phyloP scores from a whole-genome alignment of 225 moss, liverwort and hornwort species.

The Pseudoscleropodium purum region DNA sequence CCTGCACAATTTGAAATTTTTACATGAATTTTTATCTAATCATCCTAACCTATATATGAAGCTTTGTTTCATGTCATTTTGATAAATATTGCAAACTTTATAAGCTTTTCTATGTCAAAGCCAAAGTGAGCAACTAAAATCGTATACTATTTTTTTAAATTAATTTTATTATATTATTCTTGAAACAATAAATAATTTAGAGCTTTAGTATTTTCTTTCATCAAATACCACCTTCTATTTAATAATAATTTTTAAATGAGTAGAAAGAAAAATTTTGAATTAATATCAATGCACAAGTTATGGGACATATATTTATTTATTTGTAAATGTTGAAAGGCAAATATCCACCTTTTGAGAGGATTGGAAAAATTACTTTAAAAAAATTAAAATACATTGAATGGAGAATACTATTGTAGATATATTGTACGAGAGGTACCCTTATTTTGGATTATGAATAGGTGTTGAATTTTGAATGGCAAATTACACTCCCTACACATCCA shows the following conservation, averaged over 20 bases:
- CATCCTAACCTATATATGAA: background rate
- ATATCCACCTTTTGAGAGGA: accelerated
- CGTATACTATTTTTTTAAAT: background rate
- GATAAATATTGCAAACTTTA: background rate
- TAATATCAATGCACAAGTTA: background rate
- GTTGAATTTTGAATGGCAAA: accelerated
- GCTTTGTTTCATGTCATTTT: background rate
- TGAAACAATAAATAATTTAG: too few species aligned
- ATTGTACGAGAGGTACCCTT: accelerated
- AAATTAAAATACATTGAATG: background rate
- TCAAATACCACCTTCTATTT: accelerated
- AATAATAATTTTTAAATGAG: background rate
- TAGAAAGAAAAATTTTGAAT: background rate
- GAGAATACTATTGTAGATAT: accelerated
- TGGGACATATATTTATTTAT: background rate
- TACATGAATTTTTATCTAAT: background rate
- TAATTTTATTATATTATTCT: background rate
- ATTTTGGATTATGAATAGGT: too few species aligned
- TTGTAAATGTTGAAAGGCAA: background rate
- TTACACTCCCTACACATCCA: background rate
- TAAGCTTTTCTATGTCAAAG: background rate
- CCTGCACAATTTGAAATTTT: background rate
- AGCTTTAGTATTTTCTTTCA: background rate
- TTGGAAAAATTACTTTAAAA: accelerated
- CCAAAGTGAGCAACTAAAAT: background rate